A percentile compares a stretch with the other conserved stretches of the same genome.
phyloP scores from a whole-genome alignment of 116 monocot genomes.

The Iris pallida region DNA sequence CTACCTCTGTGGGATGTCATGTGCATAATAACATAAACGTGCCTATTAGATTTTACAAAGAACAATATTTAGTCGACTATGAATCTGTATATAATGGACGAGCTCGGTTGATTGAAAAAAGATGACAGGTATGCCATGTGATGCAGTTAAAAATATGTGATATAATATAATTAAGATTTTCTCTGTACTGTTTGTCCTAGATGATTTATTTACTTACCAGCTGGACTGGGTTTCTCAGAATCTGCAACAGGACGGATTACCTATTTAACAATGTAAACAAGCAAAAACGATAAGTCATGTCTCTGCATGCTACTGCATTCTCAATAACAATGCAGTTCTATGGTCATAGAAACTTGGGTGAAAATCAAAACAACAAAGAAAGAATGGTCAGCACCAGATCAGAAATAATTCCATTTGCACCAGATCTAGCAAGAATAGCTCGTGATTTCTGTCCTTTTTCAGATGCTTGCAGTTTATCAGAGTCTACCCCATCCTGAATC shows the following conservation, averaged over 20 bases:
- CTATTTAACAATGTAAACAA: slow-evolving; percentile 25
- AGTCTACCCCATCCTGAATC: slow-evolving; percentile 63
- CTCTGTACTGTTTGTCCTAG: background rate
- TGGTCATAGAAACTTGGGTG: background rate
- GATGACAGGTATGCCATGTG: background rate
- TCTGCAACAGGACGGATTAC: slow-evolving; percentile 59
- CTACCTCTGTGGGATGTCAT: background rate
- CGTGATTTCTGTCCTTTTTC: slow-evolving; percentile 74
- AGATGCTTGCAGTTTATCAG: slow-evolving; percentile 61
- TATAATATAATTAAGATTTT: background rate
- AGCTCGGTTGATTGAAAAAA: background rate
- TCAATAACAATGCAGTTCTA: background rate
- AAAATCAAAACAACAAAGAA: background rate
- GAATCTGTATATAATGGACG: background rate
- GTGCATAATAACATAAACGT: background rate
- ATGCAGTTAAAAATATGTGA: background rate
- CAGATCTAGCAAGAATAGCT: slow-evolving; percentile 64
- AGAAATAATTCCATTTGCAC: slow-evolving; percentile 63
- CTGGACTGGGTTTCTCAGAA: slow-evolving; percentile 55
- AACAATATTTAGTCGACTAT: background rate
- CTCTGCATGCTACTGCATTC: background rate
- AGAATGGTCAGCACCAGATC: slow-evolving; percentile 57
- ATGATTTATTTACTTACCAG: slow-evolving; percentile 41
- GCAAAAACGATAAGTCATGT: slow-evolving; percentile 5
- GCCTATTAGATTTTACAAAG: background rate